Evolutionary conservation across 495 filamentous ascomycete species (phyloP).

Genomic region (Aspergillus panamensis): DNA sequence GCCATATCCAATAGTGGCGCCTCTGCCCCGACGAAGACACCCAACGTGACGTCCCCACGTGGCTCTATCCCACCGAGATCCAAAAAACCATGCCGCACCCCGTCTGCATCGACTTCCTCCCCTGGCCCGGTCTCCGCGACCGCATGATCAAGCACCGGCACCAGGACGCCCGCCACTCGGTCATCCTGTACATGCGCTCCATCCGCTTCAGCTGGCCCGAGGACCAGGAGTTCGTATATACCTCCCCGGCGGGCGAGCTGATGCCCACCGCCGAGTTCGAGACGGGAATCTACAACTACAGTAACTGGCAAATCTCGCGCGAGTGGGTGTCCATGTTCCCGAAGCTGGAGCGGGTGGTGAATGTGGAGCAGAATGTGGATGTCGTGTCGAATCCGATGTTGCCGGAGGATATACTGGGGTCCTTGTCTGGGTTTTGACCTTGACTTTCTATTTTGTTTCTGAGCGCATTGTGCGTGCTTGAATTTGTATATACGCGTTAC

Average conservation of each 20-base stretch:
- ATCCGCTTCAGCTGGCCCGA: constrained; percentile 14
- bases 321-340: constrained; percentile 13
- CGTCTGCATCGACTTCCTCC: constrained; percentile 17
- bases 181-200: constrained; percentile 14
- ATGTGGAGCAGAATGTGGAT: constrained; percentile 3
- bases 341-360: constrained; percentile 6
- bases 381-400: not conserved
- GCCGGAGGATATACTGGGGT: not conserved
- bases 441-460: not conserved
- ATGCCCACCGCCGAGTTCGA: constrained; percentile 12
- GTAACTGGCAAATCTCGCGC: constrained; percentile 14
- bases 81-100: constrained; percentile 15
- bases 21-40: constrained; percentile 18
- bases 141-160: constrained; percentile 6
- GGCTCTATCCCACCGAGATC: constrained; percentile 17
- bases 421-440: not conserved
- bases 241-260: constrained; percentile 7
- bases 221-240: constrained; percentile 15
- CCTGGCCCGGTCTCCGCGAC: constrained; percentile 14
- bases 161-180: constrained; percentile 10
- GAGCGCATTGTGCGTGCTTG: no score
- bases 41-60: constrained; percentile 13
- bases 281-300: constrained; percentile 3
- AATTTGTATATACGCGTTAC: no score
- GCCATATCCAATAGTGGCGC: constrained; percentile 10